Percentiles rank a stretch among this genome's conserved stretches.
Conservation (phyloP, 495 filamentous ascomycete genomes). For the Penicillium parvum region DNA sequence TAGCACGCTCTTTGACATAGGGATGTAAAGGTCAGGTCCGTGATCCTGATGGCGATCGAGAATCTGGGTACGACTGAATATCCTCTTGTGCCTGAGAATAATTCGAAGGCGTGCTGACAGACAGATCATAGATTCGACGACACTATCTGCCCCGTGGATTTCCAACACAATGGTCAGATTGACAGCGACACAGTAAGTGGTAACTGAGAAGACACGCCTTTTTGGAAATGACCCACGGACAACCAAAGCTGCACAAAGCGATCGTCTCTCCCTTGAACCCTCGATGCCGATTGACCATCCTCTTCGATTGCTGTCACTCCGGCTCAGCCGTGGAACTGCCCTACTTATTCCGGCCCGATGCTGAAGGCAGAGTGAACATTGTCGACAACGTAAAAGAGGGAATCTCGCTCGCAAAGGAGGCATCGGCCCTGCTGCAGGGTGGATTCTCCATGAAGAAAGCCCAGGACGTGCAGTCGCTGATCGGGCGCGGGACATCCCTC, state of each 20-base stretch:
- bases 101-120: constrained; percentile 14
- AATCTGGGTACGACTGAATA: constrained; percentile 32
- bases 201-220: too few species aligned
- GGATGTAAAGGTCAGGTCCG: constrained; percentile 36
- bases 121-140: constrained; percentile 43
- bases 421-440: constrained; percentile 46
- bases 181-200: constrained; percentile 44
- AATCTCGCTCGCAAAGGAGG: constrained; percentile 41
- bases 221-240: constrained; percentile 4
- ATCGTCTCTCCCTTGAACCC: constrained; percentile 51
- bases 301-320: constrained; percentile 63
- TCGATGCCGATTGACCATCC: constrained; percentile 47
- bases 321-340: constrained; percentile 57
- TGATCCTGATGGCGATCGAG: constrained; percentile 40
- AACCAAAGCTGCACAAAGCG: constrained; percentile 41
- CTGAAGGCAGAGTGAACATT: constrained; percentile 50
- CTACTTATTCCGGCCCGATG: constrained; percentile 53
- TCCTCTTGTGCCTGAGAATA: not conserved
- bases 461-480: constrained; percentile 48
- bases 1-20: not conserved
- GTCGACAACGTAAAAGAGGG: constrained; percentile 53
- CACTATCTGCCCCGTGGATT: constrained; percentile 56
- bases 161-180: constrained; percentile 46
- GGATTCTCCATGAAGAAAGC: constrained; percentile 48
- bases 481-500: constrained; percentile 52